Evolutionary conservation across 352 stramenopile genomes (phyloP), one percentile per base, ranked within the genome.

Genomic region (Pythium rhizo-oryzae): DNA sequence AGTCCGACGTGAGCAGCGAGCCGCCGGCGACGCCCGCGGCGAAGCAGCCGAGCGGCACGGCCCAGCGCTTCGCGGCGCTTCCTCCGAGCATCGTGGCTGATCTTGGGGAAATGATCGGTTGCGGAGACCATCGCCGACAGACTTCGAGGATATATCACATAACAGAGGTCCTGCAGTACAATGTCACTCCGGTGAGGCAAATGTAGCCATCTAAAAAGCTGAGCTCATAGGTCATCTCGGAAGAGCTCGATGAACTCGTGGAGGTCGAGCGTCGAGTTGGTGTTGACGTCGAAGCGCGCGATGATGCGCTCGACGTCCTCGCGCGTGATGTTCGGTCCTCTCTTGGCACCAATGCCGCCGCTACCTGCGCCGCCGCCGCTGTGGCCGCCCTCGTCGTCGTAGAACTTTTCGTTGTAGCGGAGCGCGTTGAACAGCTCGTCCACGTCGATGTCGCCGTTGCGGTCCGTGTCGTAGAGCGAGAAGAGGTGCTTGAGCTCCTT

Each of bases 231-330:
- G 16, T 89, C 84, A 53, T 92, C 86, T 15, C 83, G 77, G 59
- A 94, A 92, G 44, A 94, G 82, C 69, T 92, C 81, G 49, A 91
- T 84, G 59, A 94, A 94, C 68, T 94, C 84, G 62, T 81, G 30
- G 12, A 94, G 70, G 71, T 94, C 82, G 39, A 94, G 75, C 8
- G 81, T 81, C 25, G 81, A 77, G 66, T 90, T 94, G 52, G 84
- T 83, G 62, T 94, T 85, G 6, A 78, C 65, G 67, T 94, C 86
- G 58, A 92, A 94, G 56, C 81, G 70, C n/a, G 79, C 81, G 51
- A 94, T 87, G 65, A 94, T 91, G 49, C 82, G 80, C 46, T 70
- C 65, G 28, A 94, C 74, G 58, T 94, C 86, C 7, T 89, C 80
- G 18, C 74, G 77, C 0, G 84, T 87, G 44, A 91, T 55, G 33